Evolutionary conservation across 192 early-diverging fungal species (phyloP).

Genomic region (Coemansia sp.): DNA sequence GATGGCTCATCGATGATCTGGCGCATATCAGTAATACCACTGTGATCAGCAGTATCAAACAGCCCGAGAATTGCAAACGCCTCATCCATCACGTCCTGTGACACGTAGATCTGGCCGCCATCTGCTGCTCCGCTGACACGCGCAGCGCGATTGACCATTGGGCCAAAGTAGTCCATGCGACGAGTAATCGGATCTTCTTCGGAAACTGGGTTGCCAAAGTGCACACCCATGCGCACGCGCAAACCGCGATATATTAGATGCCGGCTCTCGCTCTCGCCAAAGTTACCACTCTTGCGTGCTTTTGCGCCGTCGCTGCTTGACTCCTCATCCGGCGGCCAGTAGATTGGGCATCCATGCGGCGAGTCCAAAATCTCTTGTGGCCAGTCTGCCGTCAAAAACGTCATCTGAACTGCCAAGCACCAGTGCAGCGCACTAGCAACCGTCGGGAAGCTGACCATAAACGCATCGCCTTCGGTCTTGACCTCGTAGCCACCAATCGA

Average conservation of each 20-base stretch:
- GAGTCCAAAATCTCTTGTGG: constrained; percentile 79
- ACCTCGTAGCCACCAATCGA: constrained; percentile 89
- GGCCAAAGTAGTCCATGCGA: constrained; percentile 96
- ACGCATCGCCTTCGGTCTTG: constrained; percentile 93
- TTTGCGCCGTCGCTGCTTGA: constrained; percentile 9
- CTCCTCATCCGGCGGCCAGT: constrained; percentile 55
- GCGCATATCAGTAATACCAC: constrained; percentile 50
- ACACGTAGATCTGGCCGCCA: constrained; percentile 86
- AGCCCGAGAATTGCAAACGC: constrained; percentile 49
- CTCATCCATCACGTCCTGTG: constrained; percentile 75
- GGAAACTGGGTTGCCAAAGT: constrained; percentile 82
- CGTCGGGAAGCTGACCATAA: constrained; percentile 89
- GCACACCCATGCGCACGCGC: constrained; percentile 91
- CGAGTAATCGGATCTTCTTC: constrained; percentile 85
- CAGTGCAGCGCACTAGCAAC: constrained; percentile 77
- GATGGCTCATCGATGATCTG: constrained; percentile 53
- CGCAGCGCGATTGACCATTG: constrained; percentile 85
- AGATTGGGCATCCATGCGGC: constrained; percentile 71
- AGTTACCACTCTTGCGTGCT: constrained; percentile 14
- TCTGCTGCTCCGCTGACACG: constrained; percentile 82
- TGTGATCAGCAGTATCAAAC: constrained; percentile 51
- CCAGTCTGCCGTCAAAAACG: constrained; percentile 81
- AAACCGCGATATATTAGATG: constrained; percentile 78
- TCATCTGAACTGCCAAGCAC: constrained; percentile 83
- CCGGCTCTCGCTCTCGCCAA: constrained; percentile 24